phyloP scores from a whole-genome alignment of 2,329 filamentous ascomycete species.

The Fusarium tricinctum region DNA sequence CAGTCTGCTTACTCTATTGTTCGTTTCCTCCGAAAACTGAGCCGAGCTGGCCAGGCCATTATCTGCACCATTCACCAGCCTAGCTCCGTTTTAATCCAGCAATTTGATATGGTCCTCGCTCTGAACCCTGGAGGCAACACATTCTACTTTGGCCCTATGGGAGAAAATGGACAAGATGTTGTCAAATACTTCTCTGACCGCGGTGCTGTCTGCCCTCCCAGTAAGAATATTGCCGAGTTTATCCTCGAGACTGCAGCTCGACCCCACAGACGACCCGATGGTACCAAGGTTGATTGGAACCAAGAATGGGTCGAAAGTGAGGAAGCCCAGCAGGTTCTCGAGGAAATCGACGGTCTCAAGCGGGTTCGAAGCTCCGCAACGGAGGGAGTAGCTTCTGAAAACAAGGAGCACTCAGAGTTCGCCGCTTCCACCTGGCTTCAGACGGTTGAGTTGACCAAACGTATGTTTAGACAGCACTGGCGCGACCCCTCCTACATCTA shows the following conservation, averaged over 20 bases:
- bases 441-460: constrained; percentile 75
- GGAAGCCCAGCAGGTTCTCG: constrained; percentile 69
- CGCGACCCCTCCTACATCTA: constrained; percentile 82
- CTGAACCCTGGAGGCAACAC: constrained; percentile 65
- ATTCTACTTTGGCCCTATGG: constrained; percentile 68
- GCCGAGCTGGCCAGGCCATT: constrained; percentile 69
- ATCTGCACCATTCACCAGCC: constrained; percentile 72
- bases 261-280: constrained; percentile 53
- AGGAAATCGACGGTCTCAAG: constrained; percentile 68
- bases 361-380: constrained; percentile 37
- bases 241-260: constrained; percentile 61
- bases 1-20: constrained; percentile 71
- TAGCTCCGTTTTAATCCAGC: constrained; percentile 65
- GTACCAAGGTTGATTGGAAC: constrained; percentile 74
- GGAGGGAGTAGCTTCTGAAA: constrained; percentile 18
- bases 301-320: constrained; percentile 78
- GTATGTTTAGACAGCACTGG: constrained; percentile 81
- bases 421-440: constrained; percentile 75
- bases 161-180: constrained; percentile 60
- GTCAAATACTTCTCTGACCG: constrained; percentile 69
- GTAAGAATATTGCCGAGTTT: constrained; percentile 64
- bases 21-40: constrained; percentile 70
- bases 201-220: constrained; percentile 74
- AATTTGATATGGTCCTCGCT: constrained; percentile 68
- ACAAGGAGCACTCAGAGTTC: constrained; percentile 64